phyloP scores from a whole-genome alignment of 139 green algal species.

The Micractinium sp. region DNA sequence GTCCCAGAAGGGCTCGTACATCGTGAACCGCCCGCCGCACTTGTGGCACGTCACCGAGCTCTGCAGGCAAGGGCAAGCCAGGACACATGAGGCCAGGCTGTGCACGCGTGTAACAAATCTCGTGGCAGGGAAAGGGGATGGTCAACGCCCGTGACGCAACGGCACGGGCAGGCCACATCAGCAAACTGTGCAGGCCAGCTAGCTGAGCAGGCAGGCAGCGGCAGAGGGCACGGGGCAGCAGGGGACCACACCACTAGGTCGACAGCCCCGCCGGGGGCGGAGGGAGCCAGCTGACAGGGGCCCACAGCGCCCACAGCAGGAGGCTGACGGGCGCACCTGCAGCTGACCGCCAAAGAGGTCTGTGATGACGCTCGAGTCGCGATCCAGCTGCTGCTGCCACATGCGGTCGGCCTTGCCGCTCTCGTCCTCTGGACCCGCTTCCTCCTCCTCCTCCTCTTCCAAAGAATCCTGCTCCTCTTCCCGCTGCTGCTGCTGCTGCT shows the following conservation, averaged over 20 bases:
- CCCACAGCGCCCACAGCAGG: neutral
- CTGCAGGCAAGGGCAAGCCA: neutral
- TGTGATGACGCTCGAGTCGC: constrained; percentile 45
- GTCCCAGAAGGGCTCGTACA: constrained; percentile 68
- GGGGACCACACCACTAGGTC: neutral
- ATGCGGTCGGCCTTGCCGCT: constrained; percentile 54
- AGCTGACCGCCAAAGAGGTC: constrained; percentile 67
- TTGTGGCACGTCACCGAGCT: constrained; percentile 61
- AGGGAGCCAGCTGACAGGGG: neutral
- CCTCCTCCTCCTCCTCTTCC: constrained; percentile 2
- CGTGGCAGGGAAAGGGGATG: too few species aligned
- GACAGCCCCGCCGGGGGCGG: neutral
- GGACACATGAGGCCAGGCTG: too few species aligned
- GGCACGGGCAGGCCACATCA: neutral
- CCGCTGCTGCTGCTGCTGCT: neutral
- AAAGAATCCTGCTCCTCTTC: neutral
- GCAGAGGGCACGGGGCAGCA: neutral
- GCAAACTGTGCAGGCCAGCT: neutral
- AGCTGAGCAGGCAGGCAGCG: neutral
- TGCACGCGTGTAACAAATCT: too few species aligned
- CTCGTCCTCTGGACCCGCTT: constrained; percentile 40
- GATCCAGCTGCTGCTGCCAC: constrained; percentile 46
- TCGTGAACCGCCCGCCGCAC: constrained; percentile 59
- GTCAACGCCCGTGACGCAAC: neutral
- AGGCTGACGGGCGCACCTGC: constrained; percentile 22